Percentiles rank a stretch among this genome's conserved stretches.
phyloP scores from a whole-genome alignment of 2,329 filamentous ascomycete species.

The Pestalotiopsis sp. region DNA sequence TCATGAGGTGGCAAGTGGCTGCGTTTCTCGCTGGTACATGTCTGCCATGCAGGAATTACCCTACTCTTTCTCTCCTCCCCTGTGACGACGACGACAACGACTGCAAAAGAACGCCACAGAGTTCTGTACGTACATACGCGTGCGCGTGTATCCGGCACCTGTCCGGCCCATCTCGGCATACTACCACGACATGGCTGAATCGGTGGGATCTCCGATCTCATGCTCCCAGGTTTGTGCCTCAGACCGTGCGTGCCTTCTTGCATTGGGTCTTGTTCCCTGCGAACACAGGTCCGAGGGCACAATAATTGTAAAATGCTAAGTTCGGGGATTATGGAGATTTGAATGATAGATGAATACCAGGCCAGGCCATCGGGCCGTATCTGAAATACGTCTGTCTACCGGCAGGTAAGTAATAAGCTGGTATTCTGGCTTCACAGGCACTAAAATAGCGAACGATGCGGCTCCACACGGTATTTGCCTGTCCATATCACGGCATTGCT shows the following conservation, averaged over 20 bases:
- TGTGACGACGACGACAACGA: background rate
- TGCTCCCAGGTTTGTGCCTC: background rate
- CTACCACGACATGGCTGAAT: constrained; percentile 3
- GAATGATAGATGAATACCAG: no score
- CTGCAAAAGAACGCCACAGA: constrained; percentile 1
- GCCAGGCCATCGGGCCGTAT: no score
- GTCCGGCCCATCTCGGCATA: background rate
- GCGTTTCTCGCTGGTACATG: background rate
- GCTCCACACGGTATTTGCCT: background rate
- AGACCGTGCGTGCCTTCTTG: background rate
- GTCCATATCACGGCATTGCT: background rate
- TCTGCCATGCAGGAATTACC: background rate
- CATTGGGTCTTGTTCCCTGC: background rate
- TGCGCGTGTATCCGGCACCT: constrained; percentile 2
- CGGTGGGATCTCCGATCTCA: constrained; percentile 11
- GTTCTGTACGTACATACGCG: background rate
- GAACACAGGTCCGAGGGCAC: background rate
- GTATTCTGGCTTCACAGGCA: background rate
- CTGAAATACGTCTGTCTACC: no score
- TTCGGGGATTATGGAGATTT: background rate
- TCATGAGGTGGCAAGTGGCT: background rate
- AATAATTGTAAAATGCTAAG: background rate
- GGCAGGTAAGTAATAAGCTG: no score
- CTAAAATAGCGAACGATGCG: background rate
- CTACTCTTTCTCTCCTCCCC: background rate